A percentile compares a stretch with the other conserved stretches of the same genome.
Conservation (phyloP, 352 stramenopile species). For the Pythium biforme region DNA sequence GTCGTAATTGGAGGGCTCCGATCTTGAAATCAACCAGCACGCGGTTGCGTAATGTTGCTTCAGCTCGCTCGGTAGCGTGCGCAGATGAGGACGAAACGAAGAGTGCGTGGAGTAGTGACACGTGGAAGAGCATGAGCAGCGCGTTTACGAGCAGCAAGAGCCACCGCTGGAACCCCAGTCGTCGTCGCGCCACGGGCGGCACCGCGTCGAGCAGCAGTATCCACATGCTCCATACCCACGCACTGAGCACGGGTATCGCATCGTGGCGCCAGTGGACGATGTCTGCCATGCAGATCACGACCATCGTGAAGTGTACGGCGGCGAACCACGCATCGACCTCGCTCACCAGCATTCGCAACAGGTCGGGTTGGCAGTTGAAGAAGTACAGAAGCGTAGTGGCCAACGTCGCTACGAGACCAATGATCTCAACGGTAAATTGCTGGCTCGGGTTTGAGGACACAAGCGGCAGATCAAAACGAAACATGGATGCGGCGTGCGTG, state of each 20-base stretch:
- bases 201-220: conserved; percentile 16
- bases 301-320: conserved; percentile 12
- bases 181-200: neutral
- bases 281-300: conserved; percentile 4
- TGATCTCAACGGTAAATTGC: conserved; percentile 1
- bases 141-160: conserved; percentile 6
- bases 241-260: neutral
- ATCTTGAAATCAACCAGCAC: conserved; percentile 12
- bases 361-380: conserved; percentile 9
- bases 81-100: conserved; percentile 5
- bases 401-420: conserved; percentile 3
- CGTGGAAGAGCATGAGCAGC: conserved; percentile 14
- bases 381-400: neutral
- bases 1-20: neutral
- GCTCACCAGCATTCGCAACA: conserved; percentile 6
- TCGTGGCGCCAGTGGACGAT: conserved; percentile 14
- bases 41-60: conserved; percentile 5
- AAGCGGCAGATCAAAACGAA: neutral
- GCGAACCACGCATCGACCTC: conserved; percentile 20
- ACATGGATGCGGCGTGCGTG: neutral
- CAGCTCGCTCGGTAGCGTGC: neutral
- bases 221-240: conserved; percentile 19
- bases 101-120: conserved; percentile 11
- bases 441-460: neutral
- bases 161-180: conserved; percentile 10